Evolutionary conservation across 2,329 filamentous ascomycete genomes (phyloP).

Genomic region (Conoideocrella luteorostrata): DNA sequence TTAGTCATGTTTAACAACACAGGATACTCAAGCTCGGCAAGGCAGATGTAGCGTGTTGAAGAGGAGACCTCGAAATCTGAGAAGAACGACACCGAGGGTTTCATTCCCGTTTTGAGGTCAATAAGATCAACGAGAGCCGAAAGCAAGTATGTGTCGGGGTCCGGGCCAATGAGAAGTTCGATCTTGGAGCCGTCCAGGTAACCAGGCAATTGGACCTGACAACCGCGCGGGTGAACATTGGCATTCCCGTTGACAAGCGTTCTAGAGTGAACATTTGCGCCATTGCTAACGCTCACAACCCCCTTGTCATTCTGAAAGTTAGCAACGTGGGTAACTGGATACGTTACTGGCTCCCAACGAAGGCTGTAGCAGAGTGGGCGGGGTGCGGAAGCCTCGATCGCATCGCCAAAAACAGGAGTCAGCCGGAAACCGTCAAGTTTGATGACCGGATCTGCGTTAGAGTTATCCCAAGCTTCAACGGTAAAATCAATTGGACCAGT

Average conservation of each 20-base stretch:
- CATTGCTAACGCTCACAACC: neutral
- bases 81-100: slow-evolving; percentile 11
- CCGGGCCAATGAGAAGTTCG: neutral
- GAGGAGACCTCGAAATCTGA: slow-evolving; percentile 12
- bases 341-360: slow-evolving; percentile 32
- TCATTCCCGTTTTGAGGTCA: slow-evolving; percentile 14
- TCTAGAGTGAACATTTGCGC: no score
- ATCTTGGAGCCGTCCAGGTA: neutral
- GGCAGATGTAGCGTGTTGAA: slow-evolving; percentile 27
- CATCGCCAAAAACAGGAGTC: slow-evolving; percentile 33
- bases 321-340: neutral
- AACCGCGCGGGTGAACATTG: no score
- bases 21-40: slow-evolving; percentile 38
- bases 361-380: slow-evolving; percentile 36
- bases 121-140: slow-evolving; percentile 1
- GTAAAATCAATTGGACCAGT: slow-evolving; percentile 25
- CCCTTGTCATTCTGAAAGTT: neutral
- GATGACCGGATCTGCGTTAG: slow-evolving; percentile 24
- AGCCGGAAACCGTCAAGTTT: slow-evolving; percentile 31
- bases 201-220: no score
- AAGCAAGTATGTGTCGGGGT: neutral
- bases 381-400: slow-evolving; percentile 12
- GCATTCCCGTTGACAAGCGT: no score
- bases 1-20: slow-evolving; percentile 34
- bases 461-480: slow-evolving; percentile 26